Conservation (phyloP, 768 basidiomycete species). For the Hygrocybe punicea region DNA sequence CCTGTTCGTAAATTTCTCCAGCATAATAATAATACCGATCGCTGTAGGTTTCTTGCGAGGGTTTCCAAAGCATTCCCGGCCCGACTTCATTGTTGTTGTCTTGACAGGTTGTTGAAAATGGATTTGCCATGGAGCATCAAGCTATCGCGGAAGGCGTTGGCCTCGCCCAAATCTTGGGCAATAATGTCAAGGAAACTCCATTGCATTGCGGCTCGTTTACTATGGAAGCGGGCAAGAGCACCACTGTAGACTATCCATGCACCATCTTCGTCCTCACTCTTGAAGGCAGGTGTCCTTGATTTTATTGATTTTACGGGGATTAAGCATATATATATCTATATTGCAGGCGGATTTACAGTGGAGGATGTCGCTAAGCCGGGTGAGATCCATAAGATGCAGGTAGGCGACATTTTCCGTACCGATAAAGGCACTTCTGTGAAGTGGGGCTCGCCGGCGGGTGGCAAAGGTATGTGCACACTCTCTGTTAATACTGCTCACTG, state of each 20-base stretch:
- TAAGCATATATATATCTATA: too few species aligned
- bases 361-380: not conserved
- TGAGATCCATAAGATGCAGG: not conserved
- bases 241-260: conserved; percentile 1
- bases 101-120: not conserved
- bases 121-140: not conserved
- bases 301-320: not conserved
- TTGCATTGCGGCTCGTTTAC: conserved; percentile 6
- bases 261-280: conserved; percentile 3
- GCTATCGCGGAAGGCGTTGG: not conserved
- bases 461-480: not conserved
- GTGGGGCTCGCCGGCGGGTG: conserved; percentile 1
- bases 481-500: not conserved
- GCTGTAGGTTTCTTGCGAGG: not conserved
- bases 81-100: not conserved
- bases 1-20: not conserved
- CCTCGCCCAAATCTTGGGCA: conserved; percentile 6
- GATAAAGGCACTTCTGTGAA: conserved; percentile 1
- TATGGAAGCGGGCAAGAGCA: not conserved
- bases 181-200: not conserved
- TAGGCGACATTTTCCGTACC: not conserved
- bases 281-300: not conserved
- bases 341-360: not conserved
- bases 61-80: too few species aligned
- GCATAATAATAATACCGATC: not conserved